phyloP scores from a whole-genome alignment of 345 rosid species.

The Populus nigra region DNA sequence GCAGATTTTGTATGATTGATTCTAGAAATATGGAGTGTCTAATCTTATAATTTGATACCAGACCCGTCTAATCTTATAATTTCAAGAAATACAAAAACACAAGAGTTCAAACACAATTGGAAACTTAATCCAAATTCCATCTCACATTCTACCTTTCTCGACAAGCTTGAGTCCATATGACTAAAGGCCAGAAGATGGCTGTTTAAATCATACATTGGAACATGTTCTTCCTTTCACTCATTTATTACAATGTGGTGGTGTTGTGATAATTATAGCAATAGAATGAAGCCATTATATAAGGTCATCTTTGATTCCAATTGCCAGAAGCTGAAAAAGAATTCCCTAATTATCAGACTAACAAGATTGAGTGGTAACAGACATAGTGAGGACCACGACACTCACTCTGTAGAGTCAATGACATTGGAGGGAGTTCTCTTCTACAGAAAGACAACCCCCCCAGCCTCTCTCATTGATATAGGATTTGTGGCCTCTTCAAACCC shows the following conservation, averaged over 20 bases:
- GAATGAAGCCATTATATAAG: not conserved
- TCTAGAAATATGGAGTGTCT: not conserved
- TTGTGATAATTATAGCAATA: not conserved
- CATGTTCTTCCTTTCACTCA: not conserved
- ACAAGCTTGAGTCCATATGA: not conserved
- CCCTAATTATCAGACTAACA: not conserved
- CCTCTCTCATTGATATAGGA: not conserved
- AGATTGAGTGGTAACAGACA: not conserved
- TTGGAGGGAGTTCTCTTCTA: not conserved
- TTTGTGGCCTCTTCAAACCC: not conserved
- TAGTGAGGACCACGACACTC: not conserved
- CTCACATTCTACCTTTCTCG: not conserved
- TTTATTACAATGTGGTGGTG: not conserved
- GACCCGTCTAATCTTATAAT: not conserved
- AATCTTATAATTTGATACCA: too few species aligned
- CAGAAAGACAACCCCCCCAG: too few species aligned
- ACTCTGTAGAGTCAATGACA: not conserved
- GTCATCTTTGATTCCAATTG: not conserved
- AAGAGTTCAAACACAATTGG: not conserved
- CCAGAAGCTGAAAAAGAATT: not conserved
- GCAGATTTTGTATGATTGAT: not conserved
- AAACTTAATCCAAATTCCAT: not conserved
- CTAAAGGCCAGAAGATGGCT: not conserved
- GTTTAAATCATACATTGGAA: not conserved
- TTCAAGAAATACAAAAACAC: not conserved